phyloP scores from a whole-genome alignment of 2,329 filamentous ascomycete species.

The Orbilia javanica region DNA sequence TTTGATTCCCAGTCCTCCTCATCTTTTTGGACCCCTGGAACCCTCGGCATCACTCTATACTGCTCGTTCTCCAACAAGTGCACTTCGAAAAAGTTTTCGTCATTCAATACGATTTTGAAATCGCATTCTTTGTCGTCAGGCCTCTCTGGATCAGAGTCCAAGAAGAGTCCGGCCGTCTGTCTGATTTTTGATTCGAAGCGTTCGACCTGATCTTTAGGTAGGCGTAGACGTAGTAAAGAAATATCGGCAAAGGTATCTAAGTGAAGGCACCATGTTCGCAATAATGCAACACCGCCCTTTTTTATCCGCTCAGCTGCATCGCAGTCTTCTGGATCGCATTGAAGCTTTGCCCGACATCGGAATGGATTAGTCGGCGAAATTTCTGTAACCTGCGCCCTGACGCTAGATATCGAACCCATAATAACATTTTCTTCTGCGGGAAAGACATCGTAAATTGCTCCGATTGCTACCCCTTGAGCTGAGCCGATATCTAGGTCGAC shows the following conservation, averaged over 20 bases:
- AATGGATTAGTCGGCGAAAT: background rate
- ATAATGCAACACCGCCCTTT: background rate
- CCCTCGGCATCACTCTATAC: background rate
- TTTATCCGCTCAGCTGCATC: background rate
- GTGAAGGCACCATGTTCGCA: slow-evolving; percentile 14
- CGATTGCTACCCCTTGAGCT: slow-evolving; percentile 23
- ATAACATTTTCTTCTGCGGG: background rate
- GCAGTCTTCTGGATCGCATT: background rate
- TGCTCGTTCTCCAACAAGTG: background rate
- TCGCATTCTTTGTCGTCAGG: background rate
- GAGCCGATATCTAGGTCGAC: slow-evolving; percentile 31
- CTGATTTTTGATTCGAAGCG: background rate
- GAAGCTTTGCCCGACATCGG: background rate
- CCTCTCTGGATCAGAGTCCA: background rate
- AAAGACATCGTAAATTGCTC: slow-evolving; percentile 29
- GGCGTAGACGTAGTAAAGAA: background rate
- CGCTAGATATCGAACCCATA: background rate
- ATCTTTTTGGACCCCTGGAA: background rate
- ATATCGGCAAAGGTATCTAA: background rate
- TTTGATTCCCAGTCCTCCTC: background rate
- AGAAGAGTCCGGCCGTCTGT: background rate
- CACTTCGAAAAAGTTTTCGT: background rate
- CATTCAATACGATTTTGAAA: background rate
- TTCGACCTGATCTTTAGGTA: background rate
- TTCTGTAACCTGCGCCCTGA: background rate